Conservation (phyloP, 1,284 basidiomycete species). For the Fomes fomentarius region DNA sequence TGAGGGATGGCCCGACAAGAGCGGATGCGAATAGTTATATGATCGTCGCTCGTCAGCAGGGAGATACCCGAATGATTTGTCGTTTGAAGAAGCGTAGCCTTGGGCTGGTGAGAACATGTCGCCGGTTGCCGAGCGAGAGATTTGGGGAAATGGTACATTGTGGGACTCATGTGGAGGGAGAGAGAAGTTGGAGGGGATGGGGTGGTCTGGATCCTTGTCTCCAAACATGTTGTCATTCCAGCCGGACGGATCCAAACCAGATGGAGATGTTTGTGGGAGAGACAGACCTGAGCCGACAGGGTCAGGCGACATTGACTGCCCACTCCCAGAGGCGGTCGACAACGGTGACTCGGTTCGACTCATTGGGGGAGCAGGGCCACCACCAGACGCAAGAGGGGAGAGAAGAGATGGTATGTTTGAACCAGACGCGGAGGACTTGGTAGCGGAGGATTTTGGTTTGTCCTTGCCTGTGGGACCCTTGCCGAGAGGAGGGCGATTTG, state of each 20-base stretch:
- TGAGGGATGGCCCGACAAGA: slow-evolving; percentile 43
- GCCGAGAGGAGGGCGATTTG: slow-evolving; percentile 69
- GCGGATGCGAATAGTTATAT: slow-evolving; percentile 47
- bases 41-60: slow-evolving; percentile 45
- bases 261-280: slow-evolving; percentile 44
- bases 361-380: slow-evolving; percentile 20
- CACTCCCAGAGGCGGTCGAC: slow-evolving; percentile 37
- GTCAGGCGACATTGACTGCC: slow-evolving; percentile 39
- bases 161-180: slow-evolving; percentile 36
- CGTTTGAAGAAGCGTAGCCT: slow-evolving; percentile 34
- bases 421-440: slow-evolving; percentile 31
- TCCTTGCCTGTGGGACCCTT: slow-evolving; percentile 86
- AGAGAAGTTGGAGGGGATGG: slow-evolving; percentile 42
- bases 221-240: slow-evolving; percentile 66
- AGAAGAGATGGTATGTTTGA: slow-evolving; percentile 17
- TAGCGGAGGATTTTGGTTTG: slow-evolving; percentile 52
- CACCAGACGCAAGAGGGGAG: slow-evolving; percentile 21
- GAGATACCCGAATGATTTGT: slow-evolving; percentile 34
- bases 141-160: slow-evolving; percentile 41
- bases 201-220: slow-evolving; percentile 49
- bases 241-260: slow-evolving; percentile 50
- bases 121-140: slow-evolving; percentile 42
- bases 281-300: slow-evolving; percentile 37
- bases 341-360: slow-evolving; percentile 37
- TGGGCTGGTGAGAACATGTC: slow-evolving; percentile 42